Evolutionary conservation across 164 flowering plant genomes (phyloP), one percentile per base, ranked within the genome.

Genomic region (Stephania cephalantha): DNA sequence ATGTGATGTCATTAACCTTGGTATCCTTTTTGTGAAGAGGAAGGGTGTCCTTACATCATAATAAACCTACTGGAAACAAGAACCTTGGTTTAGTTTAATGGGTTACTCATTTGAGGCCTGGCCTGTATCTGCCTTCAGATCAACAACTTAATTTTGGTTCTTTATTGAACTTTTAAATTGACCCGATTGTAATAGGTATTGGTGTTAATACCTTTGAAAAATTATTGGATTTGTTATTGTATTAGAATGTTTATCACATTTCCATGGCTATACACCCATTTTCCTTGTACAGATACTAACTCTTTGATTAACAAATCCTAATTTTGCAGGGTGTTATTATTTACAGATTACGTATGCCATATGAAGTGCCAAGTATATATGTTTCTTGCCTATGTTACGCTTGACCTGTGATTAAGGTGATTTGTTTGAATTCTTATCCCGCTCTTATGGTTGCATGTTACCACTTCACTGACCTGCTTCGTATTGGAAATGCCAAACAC

Each of bases 361-460:
- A 67, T 74, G 66, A 68, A 76, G 74, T 68, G 74, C 75, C 68
- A 65, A 76, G 67, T 9, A 55, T 58, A 17, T 58, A 10, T 52
- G 13, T 29, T 67, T 45, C 45, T 76, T 78, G 70, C 70, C 73
- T 13, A 45, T 72, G 66, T 78, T 9, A 22, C 13, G 69, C 76
- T n/a, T 20, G n/a, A 46, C 68, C 61, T 58, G 53, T 55, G 70
- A 64, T 44, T 52, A 78, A 78, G 78, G 83, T 78, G 72, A 64
- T 66, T 12, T 71, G 22, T 52, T 61, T 25, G 20, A 42, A 17
- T 17, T 58, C 22, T 58, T 18, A 58, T 58, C 65, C 65, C 17
- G 3, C 65, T 58, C 65, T 13, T 13, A 18, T 58, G 12, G 65
- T 58, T 58, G 15, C 22, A 58, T 58, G 65, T 58, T 58, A 7